Conservation (phyloP, 495 filamentous ascomycete genomes). For the Penicillium flavigenum region DNA sequence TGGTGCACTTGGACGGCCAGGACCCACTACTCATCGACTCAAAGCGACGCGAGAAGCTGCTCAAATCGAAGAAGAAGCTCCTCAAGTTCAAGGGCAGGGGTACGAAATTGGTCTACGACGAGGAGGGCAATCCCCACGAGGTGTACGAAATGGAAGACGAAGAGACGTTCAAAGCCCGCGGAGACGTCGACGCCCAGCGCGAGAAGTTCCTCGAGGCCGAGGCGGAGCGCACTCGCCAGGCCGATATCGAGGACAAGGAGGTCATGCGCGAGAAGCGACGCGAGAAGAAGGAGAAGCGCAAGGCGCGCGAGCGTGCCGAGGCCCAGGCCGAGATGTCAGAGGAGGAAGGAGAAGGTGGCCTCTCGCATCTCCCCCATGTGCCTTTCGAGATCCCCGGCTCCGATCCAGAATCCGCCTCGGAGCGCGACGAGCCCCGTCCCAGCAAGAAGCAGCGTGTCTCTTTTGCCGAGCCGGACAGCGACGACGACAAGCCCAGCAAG, state of each 20-base stretch:
- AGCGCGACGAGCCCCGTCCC: constrained; percentile 27
- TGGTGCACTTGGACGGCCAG: constrained; percentile 50
- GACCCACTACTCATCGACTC: constrained; percentile 81
- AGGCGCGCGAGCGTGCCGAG: constrained; percentile 65
- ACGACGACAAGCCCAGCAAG: constrained; percentile 43
- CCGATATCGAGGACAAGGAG: constrained; percentile 80
- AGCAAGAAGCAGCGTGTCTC: constrained; percentile 49
- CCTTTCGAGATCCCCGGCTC: constrained; percentile 26
- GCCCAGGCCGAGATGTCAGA: constrained; percentile 42
- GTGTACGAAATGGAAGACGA: constrained; percentile 87
- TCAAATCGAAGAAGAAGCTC: constrained; percentile 92
- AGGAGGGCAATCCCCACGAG: constrained; percentile 80
- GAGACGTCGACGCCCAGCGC: constrained; percentile 71
- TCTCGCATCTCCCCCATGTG: constrained; percentile 43
- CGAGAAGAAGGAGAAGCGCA: constrained; percentile 85
- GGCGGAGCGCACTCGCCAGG: constrained; percentile 64
- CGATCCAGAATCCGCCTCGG: constrained; percentile 32
- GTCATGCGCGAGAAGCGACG: constrained; percentile 73
- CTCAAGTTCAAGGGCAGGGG: constrained; percentile 83
- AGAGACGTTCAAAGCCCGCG: constrained; percentile 69
- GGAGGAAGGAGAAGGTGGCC: constrained; percentile 41
- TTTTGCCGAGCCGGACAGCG: constrained; percentile 35
- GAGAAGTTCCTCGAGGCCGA: constrained; percentile 74
- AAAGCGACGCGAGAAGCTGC: constrained; percentile 86
- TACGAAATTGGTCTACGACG: constrained; percentile 84